A percentile compares a stretch with the other conserved stretches of the same genome.
Conservation (phyloP, 352 stramenopile species). For the Blastocystis sp. region DNA sequence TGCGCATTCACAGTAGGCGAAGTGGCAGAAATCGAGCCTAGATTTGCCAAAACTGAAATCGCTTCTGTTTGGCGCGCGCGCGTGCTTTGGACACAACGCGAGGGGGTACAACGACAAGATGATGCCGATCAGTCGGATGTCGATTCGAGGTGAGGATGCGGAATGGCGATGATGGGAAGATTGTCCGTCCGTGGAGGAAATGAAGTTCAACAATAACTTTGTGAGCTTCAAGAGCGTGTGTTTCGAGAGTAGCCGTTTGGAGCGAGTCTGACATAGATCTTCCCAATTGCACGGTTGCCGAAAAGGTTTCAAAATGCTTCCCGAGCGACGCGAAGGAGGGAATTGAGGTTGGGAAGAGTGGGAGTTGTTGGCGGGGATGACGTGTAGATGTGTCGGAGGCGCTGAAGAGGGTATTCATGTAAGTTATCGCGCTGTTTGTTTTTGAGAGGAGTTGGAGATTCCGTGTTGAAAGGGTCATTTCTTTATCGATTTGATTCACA, state of each 20-base stretch:
- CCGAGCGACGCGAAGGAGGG: not conserved
- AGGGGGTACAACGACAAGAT: not conserved
- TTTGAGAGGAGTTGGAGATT: too few species aligned
- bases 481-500: too few species aligned
- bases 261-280: conserved; percentile 8
- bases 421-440: too few species aligned
- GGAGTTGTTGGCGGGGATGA: not conserved
- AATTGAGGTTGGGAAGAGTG: conserved; percentile 49
- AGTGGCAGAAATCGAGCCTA: not conserved
- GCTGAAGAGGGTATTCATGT: not conserved
- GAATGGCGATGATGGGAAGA: not conserved
- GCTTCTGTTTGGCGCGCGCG: not conserved
- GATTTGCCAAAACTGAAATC: conserved; percentile 23
- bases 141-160: not conserved
- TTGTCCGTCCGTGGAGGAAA: not conserved
- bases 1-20: conserved; percentile 44
- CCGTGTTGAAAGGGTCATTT: too few species aligned
- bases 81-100: conserved; percentile 47
- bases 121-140: conserved; percentile 41
- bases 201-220: conserved; percentile 57
- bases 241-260: not conserved
- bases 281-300: conserved; percentile 10
- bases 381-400: conserved; percentile 2
- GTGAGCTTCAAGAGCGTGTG: conserved; percentile 24
- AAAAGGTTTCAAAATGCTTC: not conserved